These are phyloP conservation scores for Lentinula sp. DNA, from an alignment of 768 basidiomycete species.

Conservation along the genomic window DNA sequence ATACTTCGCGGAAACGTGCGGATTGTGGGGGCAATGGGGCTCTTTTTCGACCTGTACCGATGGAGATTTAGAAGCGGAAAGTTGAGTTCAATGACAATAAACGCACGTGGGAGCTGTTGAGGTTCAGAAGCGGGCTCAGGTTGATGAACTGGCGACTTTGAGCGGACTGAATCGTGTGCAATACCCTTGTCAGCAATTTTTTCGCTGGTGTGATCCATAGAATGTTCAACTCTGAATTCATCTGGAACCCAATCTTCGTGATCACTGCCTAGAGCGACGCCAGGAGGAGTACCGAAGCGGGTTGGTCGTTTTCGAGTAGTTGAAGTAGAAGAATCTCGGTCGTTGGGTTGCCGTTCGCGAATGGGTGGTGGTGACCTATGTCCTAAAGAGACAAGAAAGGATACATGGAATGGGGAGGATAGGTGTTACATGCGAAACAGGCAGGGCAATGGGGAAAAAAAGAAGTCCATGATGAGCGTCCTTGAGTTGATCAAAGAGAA, in stretches of 20 bases:
- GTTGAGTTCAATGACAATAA: neutral
- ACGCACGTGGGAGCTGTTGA: conserved; percentile 1
- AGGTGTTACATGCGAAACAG: conserved; percentile 21
- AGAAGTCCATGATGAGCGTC: conserved; percentile 37
- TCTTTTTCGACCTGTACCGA: conserved; percentile 30
- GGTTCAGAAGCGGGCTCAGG: neutral
- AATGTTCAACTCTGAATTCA: conserved; percentile 1
- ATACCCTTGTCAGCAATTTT: neutral
- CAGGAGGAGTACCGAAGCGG: conserved; percentile 3
- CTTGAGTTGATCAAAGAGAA: conserved; percentile 26
- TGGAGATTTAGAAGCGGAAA: conserved; percentile 3
- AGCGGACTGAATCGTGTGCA: neutral
- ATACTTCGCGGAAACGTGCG: conserved; percentile 27
- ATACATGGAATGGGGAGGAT: conserved; percentile 25
- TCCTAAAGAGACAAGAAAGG: conserved; percentile 30
- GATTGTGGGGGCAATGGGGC: conserved; percentile 40
- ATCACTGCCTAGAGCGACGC: neutral
- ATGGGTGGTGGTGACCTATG: conserved; percentile 34
- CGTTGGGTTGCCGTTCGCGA: conserved; percentile 23
- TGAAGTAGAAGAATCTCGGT: conserved; percentile 8
- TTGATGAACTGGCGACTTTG: neutral
- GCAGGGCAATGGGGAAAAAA: conserved; percentile 25
- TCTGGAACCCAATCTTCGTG: conserved; percentile 5
- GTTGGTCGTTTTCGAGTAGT: neutral
- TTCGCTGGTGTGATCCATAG: neutral